Evolutionary conservation across 768 basidiomycete genomes (phyloP).

Genomic region (Tephrocybe sp.): DNA sequence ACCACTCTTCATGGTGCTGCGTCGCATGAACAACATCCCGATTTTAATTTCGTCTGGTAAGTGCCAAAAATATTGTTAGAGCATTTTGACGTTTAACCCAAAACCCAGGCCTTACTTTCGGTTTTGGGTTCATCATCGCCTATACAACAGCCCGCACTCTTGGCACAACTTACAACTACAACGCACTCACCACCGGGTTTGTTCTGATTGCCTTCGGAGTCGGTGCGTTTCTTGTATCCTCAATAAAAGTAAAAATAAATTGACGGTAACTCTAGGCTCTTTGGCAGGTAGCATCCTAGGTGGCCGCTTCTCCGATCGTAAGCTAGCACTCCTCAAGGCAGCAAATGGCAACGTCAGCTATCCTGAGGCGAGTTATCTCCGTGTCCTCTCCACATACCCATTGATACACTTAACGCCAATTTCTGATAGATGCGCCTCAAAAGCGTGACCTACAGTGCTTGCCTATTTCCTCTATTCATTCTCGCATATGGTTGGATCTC

Average conservation of each 20-base stretch:
- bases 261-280: constrained; percentile 24
- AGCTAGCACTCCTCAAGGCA: constrained; percentile 34
- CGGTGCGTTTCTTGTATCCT: constrained; percentile 36
- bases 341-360: constrained; percentile 40
- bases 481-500: constrained; percentile 77
- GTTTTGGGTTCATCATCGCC: constrained; percentile 63
- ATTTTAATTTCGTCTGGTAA: constrained; percentile 66
- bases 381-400: background rate
- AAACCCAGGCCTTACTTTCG: constrained; percentile 61
- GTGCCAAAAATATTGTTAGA: constrained; percentile 14
- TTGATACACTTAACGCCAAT: too few species aligned
- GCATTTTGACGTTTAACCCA: background rate
- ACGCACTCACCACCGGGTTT: constrained; percentile 69
- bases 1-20: constrained; percentile 57
- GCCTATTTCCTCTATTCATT: constrained; percentile 57
- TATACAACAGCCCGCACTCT: constrained; percentile 79
- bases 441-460: constrained; percentile 56
- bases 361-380: constrained; percentile 58
- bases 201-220: constrained; percentile 74
- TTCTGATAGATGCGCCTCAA: constrained; percentile 67
- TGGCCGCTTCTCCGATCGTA: constrained; percentile 43
- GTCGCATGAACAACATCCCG: constrained; percentile 62
- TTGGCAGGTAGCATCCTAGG: constrained; percentile 41
- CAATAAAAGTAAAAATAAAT: background rate
- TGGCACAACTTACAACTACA: constrained; percentile 57